phyloP scores from a whole-genome alignment of 805 yeast genomes.

The Wickerhamiella domercqiae region DNA sequence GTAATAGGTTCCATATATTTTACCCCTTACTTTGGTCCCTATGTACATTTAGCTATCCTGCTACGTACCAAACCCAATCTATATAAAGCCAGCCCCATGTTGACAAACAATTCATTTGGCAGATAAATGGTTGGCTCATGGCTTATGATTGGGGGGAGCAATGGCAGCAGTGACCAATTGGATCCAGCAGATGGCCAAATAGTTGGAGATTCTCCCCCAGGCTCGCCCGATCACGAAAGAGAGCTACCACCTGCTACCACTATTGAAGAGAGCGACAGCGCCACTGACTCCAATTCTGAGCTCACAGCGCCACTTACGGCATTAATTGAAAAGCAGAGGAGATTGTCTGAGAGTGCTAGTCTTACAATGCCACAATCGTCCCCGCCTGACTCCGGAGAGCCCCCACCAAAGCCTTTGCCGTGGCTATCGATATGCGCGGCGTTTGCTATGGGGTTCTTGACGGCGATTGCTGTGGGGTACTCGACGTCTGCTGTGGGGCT shows the following conservation, averaged over 20 bases:
- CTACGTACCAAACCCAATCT: too few species aligned
- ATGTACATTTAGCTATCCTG: too few species aligned
- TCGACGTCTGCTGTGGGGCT: not conserved
- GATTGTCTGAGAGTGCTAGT: conserved; percentile 7
- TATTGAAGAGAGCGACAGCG: not conserved
- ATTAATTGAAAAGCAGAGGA: conserved; percentile 14
- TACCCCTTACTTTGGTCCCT: too few species aligned
- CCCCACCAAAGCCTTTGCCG: not conserved
- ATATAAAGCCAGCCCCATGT: too few species aligned
- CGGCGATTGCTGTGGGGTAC: not conserved
- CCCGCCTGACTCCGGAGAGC: too few species aligned
- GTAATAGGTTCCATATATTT: too few species aligned
- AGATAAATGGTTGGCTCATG: not conserved
- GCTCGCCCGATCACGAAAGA: not conserved
- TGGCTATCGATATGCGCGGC: not conserved
- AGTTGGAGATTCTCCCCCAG: not conserved
- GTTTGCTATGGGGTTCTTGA: conserved; percentile 1
- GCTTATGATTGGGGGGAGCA: not conserved
- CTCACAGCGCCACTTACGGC: conserved; percentile 14
- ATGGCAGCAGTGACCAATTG: not conserved
- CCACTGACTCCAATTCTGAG: conserved; percentile 5
- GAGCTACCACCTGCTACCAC: not conserved
- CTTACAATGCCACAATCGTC: not conserved
- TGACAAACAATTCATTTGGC: too few species aligned
- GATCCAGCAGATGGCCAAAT: not conserved